Evolutionary conservation across 2,329 filamentous ascomycete genomes (phyloP).

Genomic region (Phaeosphaeria sp.): DNA sequence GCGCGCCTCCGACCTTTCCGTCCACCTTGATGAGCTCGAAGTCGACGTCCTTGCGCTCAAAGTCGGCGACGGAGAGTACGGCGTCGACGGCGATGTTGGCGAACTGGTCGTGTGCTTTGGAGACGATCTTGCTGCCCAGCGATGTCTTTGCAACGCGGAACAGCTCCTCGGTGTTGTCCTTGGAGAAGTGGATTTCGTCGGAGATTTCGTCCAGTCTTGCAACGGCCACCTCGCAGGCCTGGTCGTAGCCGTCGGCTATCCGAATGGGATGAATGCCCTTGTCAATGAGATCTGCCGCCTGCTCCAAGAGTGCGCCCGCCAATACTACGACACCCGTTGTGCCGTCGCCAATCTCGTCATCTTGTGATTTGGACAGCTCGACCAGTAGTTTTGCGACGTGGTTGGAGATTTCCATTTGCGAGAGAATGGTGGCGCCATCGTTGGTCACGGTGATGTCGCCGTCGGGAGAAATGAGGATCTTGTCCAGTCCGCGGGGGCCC

Average conservation of each 20-base stretch:
- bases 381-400: slow-evolving; percentile 97
- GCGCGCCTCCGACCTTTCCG: slow-evolving; percentile 91
- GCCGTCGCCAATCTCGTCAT: slow-evolving; percentile 98
- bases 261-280: slow-evolving; percentile 99
- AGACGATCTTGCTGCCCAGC: slow-evolving; percentile 98
- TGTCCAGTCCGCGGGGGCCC: slow-evolving; percentile 95
- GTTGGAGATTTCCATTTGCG: slow-evolving; percentile 98
- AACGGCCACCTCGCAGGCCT: slow-evolving; percentile 95
- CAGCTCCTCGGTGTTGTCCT: slow-evolving; percentile 80
- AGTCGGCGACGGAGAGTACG: slow-evolving; percentile 92
- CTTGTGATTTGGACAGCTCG: slow-evolving; percentile 96
- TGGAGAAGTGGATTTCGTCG: slow-evolving; percentile 86
- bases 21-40: slow-evolving; percentile 99
- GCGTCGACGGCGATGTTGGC: slow-evolving; percentile 97
- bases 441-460: slow-evolving; percentile 99
- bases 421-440: slow-evolving; percentile 95
- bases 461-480: slow-evolving; percentile 98
- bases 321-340: slow-evolving; percentile 97
- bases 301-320: slow-evolving; percentile 91
- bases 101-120: slow-evolving; percentile 98
- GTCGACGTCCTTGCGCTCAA: slow-evolving; percentile 95
- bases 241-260: slow-evolving; percentile 97
- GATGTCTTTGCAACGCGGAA: slow-evolving; percentile 95
- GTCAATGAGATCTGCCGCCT: slow-evolving; percentile 97
- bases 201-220: slow-evolving; percentile 91